Conservation (phyloP, 768 basidiomycete genomes). For the Lepiota venenata region DNA sequence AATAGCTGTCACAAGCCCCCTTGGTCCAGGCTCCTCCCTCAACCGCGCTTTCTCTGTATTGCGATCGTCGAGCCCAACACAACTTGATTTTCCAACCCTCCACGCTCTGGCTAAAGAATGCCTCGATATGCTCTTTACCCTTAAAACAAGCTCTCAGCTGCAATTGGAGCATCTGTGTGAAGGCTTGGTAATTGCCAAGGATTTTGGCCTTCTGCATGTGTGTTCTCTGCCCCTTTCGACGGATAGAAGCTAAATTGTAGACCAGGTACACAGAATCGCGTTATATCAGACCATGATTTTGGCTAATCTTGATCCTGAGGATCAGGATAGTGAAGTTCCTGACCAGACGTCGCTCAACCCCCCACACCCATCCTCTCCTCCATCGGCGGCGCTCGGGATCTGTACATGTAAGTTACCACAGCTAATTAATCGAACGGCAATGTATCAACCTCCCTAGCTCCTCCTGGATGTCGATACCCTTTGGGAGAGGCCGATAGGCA, state of each 20-base stretch:
- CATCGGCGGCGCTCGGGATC: not conserved
- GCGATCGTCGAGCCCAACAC: conserved; percentile 51
- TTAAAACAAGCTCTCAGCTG: conserved; percentile 31
- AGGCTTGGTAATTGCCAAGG: conserved; percentile 48
- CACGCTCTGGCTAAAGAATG: conserved; percentile 40
- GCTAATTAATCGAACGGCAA: too few relatives aligned
- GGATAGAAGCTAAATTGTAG: conserved; percentile 1
- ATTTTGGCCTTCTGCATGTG: conserved; percentile 47
- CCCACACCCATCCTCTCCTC: conserved; percentile 5
- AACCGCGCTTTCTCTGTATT: conserved; percentile 49
- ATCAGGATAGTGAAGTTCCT: conserved; percentile 15
- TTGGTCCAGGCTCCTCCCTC: conserved; percentile 42
- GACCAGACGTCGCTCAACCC: conserved; percentile 8
- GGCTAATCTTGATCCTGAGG: conserved; percentile 49
- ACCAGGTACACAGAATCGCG: conserved; percentile 57
- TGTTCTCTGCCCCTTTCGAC: conserved; percentile 20
- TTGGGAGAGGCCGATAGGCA: conserved; percentile 22
- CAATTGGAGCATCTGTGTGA: conserved; percentile 39
- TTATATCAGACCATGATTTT: conserved; percentile 63
- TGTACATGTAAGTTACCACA: not conserved
- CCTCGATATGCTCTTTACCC: conserved; percentile 48
- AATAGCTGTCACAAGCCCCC: conserved; percentile 32
- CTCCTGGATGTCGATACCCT: conserved; percentile 19
- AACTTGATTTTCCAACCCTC: conserved; percentile 55
- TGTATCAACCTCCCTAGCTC: conserved; percentile 8